Conservation (phyloP, 2,329 filamentous ascomycete species). For the Teratosphaeria zuluensis region DNA sequence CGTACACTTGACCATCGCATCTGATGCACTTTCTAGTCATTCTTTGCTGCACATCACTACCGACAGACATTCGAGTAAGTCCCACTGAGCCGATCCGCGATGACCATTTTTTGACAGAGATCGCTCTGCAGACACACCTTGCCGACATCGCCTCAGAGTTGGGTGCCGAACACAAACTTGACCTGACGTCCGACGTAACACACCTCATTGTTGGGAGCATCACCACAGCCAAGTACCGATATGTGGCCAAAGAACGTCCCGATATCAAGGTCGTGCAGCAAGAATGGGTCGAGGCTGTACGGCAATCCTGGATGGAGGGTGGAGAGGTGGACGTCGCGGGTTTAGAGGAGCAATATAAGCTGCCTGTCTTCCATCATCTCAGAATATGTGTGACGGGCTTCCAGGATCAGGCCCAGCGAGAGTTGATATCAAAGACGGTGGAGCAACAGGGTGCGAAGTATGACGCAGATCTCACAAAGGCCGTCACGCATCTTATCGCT, state of each 20-base stretch:
- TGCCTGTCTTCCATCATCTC: constrained; percentile 54
- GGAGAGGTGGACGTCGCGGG: constrained; percentile 61
- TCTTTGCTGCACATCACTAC: constrained; percentile 25
- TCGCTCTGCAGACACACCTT: constrained; percentile 16
- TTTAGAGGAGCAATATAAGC: constrained; percentile 57
- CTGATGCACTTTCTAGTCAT: constrained; percentile 18
- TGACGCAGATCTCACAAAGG: constrained; percentile 75
- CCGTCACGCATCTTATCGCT: constrained; percentile 80
- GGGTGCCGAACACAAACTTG: constrained; percentile 77
- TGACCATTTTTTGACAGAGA: neutral
- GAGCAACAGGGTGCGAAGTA: constrained; percentile 69
- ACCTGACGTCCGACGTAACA: constrained; percentile 91
- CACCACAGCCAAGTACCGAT: constrained; percentile 87
- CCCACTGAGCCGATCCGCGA: no score
- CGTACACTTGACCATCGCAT: constrained; percentile 5
- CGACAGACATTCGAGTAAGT: constrained; percentile 24
- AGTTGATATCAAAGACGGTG: constrained; percentile 59
- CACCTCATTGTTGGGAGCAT: constrained; percentile 87
- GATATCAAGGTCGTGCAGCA: constrained; percentile 76
- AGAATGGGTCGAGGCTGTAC: constrained; percentile 76
- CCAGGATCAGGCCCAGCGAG: constrained; percentile 56
- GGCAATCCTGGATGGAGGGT: constrained; percentile 70
- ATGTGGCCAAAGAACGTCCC: constrained; percentile 79
- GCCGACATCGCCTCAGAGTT: constrained; percentile 62
- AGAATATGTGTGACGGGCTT: constrained; percentile 63